Base-by-base conservation (phyloP, 495 filamentous ascomycete species). In the Hypomontagnella submonticulosa region DNA sequence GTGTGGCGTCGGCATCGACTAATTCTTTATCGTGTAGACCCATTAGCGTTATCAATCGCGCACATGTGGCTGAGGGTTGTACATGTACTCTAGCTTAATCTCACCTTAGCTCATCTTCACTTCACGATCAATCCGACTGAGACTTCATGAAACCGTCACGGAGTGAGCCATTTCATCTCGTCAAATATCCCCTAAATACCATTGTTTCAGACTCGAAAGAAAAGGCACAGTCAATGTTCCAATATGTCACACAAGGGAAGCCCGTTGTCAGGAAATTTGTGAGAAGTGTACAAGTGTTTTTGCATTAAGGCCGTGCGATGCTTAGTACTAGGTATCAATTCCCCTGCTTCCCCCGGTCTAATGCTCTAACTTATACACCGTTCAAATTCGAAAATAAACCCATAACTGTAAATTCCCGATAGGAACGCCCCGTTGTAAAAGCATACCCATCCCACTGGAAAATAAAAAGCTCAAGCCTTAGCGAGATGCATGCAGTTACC, bases 321-420 rank as follows among this genome's bases (percentile, higher is more conserved):
- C 11, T 27, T 20, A 11, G 23, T 59, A 36, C 18, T 37, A 10
- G n/a, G 2, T 63, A 63, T 48, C 40, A 53, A 63, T 63, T 59
- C 53, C 47, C 33, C 10, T 19, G 13, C 27, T 8, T 54, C 41
- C 52, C 33, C 32, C 30, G 30, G 19, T 63, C 53, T 63, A 56
- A 63, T 63, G 37, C 42, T 42, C 12, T 60, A 63, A 27, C 18
- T 59, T 59, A 61, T 69, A 63, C 55, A 67, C 36, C 10, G 11
- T 20, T 52, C 33, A 65, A 53, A 49, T 33, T 10, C 36, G 2
- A 36, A 37, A 27, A 53, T 50, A 43, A 20, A 15, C 20, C 18
- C 53, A 18, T 53, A 47, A 7, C 16, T 42, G 48, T 51, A 47
- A 54, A 54, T 42, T 47, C 38, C 48, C 65, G 11, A 12, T 41